Evolutionary conservation across 805 yeast species (phyloP).

Genomic region (Metschnikowia lachancei): DNA sequence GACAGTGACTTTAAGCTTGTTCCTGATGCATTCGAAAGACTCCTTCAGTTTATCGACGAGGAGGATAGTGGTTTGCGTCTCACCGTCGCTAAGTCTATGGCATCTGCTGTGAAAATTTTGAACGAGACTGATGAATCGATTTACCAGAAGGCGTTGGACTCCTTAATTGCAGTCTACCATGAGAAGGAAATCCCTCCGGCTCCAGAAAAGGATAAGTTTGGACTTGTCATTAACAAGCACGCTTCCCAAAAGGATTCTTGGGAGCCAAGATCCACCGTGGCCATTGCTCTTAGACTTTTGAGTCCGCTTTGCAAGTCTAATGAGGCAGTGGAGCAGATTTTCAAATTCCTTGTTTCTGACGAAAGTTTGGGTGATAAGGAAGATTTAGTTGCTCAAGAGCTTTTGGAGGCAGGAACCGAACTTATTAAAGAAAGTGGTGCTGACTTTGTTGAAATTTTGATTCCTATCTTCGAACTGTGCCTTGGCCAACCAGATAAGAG

Average conservation of each 20-base stretch:
- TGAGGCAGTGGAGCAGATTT: conserved; percentile 48
- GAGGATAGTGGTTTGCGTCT: conserved; percentile 65
- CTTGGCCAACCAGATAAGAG: conserved; percentile 51
- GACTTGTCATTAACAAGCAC: conserved; percentile 64
- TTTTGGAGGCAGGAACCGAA: conserved; percentile 85
- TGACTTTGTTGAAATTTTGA: conserved; percentile 62
- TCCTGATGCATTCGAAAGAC: conserved; percentile 41
- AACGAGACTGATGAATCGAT: conserved; percentile 21
- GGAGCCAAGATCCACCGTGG: conserved; percentile 83
- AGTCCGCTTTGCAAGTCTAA: conserved; percentile 45
- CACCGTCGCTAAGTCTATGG: conserved; percentile 69
- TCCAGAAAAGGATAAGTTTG: conserved; percentile 76
- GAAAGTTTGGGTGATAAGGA: conserved; percentile 76
- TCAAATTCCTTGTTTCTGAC: conserved; percentile 59
- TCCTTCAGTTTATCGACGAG: conserved; percentile 51
- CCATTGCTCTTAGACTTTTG: conserved; percentile 58
- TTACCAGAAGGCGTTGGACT: conserved; percentile 36
- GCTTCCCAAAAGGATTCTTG: conserved; percentile 69
- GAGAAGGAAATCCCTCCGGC: conserved; percentile 68
- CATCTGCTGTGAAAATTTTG: conserved; percentile 48
- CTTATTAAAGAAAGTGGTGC: conserved; percentile 68
- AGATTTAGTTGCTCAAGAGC: conserved; percentile 68
- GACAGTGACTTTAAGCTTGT: conserved; percentile 62
- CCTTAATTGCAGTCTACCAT: conserved; percentile 54
- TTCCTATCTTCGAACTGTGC: conserved; percentile 76